Evolutionary conservation across 2,329 filamentous ascomycete genomes (phyloP).

Genomic region (Waltergamsia citrina): DNA sequence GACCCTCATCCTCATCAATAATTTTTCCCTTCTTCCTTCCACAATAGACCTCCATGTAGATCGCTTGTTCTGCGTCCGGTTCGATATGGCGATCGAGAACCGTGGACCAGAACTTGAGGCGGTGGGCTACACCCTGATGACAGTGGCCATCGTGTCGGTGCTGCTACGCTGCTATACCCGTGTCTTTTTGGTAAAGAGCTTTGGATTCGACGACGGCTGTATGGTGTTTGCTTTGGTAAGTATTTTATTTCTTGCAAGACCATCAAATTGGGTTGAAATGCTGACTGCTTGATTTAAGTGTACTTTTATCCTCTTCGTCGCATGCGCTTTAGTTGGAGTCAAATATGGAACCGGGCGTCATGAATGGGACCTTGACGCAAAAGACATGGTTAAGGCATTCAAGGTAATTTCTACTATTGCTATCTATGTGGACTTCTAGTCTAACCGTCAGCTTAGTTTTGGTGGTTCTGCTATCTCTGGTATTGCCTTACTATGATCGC

Average conservation of each 20-base stretch:
- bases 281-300: constrained; percentile 9
- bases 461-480: constrained; percentile 28
- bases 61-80: no score
- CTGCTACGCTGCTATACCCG: constrained; percentile 23
- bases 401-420: constrained; percentile 19
- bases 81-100: constrained; percentile 18
- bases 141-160: constrained; percentile 15
- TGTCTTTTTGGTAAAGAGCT: constrained; percentile 22
- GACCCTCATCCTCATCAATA: no score
- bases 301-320: constrained; percentile 24
- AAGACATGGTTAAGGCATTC: constrained; percentile 19
- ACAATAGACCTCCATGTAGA: no score
- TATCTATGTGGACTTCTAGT: no score
- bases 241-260: no score
- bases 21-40: no score
- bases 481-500: constrained; percentile 24
- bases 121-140: constrained; percentile 19
- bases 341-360: constrained; percentile 30
- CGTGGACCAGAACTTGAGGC: constrained; percentile 22
- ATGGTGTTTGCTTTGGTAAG: constrained; percentile 25
- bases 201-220: constrained; percentile 27
- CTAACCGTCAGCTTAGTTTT: constrained; percentile 7
- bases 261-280: background rate
- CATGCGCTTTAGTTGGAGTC: constrained; percentile 23
- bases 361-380: constrained; percentile 15